phyloP scores from a whole-genome alignment of 2,329 filamentous ascomycete species.

The Fusarium papillatum region DNA sequence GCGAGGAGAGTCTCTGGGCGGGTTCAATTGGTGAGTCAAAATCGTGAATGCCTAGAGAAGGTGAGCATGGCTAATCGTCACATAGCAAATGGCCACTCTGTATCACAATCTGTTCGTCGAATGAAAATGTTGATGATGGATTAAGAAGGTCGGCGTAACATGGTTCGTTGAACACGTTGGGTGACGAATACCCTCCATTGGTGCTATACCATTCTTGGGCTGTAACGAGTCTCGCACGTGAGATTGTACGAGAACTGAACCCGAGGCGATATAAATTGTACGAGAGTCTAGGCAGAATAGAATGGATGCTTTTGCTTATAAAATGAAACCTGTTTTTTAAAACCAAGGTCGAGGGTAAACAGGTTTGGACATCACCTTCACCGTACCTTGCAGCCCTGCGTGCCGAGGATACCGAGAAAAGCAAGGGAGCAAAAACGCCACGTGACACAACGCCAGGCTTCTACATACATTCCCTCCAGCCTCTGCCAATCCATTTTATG shows the following conservation, averaged over 20 bases:
- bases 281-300: not conserved
- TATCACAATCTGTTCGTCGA: not conserved
- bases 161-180: not conserved
- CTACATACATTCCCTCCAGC: not conserved
- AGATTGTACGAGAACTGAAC: conserved; percentile 4
- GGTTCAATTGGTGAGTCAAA: not conserved
- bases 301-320: not conserved
- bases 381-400: not conserved
- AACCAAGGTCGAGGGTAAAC: not conserved
- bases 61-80: not conserved
- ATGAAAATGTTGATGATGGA: not conserved
- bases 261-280: not conserved
- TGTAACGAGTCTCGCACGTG: not conserved
- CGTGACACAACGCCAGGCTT: conserved; percentile 22
- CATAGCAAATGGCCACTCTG: not conserved
- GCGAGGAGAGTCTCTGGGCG: not conserved
- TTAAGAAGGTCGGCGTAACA: not conserved
- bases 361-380: not conserved
- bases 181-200: not conserved
- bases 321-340: not conserved
- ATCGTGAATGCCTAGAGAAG: not conserved
- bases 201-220: not conserved
- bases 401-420: conserved; percentile 4
- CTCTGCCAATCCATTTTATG: not conserved
- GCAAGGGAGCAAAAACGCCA: conserved; percentile 6